Evolutionary conservation across 1,284 basidiomycete species (phyloP).

Genomic region (Lignosus rhinocerotis): DNA sequence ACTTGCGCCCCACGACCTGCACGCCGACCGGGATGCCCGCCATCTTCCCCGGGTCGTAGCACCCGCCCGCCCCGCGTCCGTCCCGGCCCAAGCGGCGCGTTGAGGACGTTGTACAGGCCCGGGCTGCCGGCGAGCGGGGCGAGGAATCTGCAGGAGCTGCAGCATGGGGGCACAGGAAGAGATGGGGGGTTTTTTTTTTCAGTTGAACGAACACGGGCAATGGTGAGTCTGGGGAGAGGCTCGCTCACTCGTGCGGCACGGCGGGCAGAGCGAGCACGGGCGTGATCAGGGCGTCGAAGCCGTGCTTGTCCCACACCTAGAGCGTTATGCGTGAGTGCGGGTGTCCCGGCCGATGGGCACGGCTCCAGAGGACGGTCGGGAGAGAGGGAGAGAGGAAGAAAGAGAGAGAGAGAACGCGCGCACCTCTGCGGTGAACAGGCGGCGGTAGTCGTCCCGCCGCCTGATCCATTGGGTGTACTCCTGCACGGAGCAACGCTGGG

Average conservation of each 20-base stretch:
- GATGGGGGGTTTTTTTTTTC: not conserved
- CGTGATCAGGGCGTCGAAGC: constrained; percentile 76
- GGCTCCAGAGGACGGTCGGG: no score
- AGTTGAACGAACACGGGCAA: not conserved
- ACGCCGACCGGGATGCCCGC: constrained; percentile 82
- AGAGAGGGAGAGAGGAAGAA: not conserved
- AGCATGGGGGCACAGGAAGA: not conserved
- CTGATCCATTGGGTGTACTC: constrained; percentile 55
- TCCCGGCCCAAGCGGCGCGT: constrained; percentile 49
- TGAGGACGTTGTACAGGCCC: constrained; percentile 72
- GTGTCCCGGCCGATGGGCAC: no score
- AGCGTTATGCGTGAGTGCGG: no score
- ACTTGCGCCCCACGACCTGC: constrained; percentile 77
- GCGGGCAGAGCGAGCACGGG: constrained; percentile 75
- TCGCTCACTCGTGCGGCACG: constrained; percentile 64
- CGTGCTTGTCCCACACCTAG: constrained; percentile 71
- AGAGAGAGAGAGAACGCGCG: no score
- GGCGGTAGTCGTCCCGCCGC: constrained; percentile 52
- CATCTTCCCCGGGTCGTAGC: constrained; percentile 74
- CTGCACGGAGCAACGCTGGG: constrained; percentile 43
- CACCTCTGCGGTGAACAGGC: constrained; percentile 60
- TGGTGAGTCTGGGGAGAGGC: no score
- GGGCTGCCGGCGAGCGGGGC: constrained; percentile 32
- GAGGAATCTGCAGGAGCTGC: not conserved
- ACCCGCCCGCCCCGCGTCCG: constrained; percentile 37